phyloP scores from a whole-genome alignment of 495 filamentous ascomycete species.

The Geopyxis carbonaria region DNA sequence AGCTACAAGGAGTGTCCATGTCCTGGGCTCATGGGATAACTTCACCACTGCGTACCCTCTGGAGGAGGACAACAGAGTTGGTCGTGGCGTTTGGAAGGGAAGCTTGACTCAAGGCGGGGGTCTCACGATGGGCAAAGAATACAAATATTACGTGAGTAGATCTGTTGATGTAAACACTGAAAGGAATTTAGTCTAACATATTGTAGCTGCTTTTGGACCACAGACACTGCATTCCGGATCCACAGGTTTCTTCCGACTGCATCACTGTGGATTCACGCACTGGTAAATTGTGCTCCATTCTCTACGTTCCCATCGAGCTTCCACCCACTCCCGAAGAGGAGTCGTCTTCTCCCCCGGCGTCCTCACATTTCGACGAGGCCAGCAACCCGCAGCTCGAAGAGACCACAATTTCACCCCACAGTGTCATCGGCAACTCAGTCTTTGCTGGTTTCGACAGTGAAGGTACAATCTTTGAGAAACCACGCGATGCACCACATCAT shows the following conservation, averaged over 20 bases:
- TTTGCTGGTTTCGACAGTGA: constrained; percentile 9
- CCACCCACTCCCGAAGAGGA: constrained; percentile 15
- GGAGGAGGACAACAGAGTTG: constrained; percentile 22
- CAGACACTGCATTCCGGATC: constrained; percentile 16
- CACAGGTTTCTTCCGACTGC: constrained; percentile 12
- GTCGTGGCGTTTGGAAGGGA: constrained; percentile 19
- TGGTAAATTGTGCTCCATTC: constrained; percentile 13
- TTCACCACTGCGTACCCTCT: constrained; percentile 12
- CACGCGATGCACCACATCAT: constrained; percentile 10
- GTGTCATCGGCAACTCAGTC: constrained; percentile 12
- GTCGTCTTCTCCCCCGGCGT: constrained; percentile 10
- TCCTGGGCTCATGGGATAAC: constrained; percentile 23
- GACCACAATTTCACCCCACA: constrained; percentile 15
- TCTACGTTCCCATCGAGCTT: constrained; percentile 20
- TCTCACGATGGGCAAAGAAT: constrained; percentile 20
- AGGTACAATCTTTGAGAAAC: constrained; percentile 14
- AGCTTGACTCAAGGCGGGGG: constrained; percentile 20
- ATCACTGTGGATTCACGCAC: constrained; percentile 13
- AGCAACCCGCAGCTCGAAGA: constrained; percentile 1
- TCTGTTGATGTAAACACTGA: background rate
- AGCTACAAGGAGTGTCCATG: constrained; percentile 14
- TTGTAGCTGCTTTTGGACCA: constrained; percentile 16
- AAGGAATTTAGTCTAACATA: constrained; percentile 1
- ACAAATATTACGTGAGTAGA: constrained; percentile 20
- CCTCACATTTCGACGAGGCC: constrained; percentile 16